Base-by-base conservation (phyloP, 78 protist genomes). In the Dictyostelium brefeldianum region DNA sequence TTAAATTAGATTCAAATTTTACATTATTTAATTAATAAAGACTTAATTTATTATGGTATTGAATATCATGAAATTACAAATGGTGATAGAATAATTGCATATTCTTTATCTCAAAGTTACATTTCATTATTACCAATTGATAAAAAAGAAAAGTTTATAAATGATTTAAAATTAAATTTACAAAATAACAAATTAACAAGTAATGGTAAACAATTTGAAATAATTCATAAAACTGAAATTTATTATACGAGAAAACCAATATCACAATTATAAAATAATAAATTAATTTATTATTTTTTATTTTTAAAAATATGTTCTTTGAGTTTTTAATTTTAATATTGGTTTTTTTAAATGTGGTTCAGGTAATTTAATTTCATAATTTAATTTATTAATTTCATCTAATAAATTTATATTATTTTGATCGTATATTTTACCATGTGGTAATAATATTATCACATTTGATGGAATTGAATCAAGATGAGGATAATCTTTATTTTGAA, bases 121-220 rank as follows among this genome's bases (percentile, higher is more conserved):
- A 71, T 71, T 9, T 71, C 78, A 15, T 6, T 71, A 20, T 46
- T 71, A 46, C 78, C 78, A 36, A n/a, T 43, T 25, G 56, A 71
- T 4, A 71, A 71, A 71, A 71, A 71, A 20, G n/a, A 51, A 51
- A 51, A 14, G n/a, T 51, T 51, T 51, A 51, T 51, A 51, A 53
- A 71, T 17, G 18, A 43, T 14, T 46, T 71, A 46, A 17, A 71
- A 71, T 4, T 14, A 6, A 25, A 25, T 22, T 17, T 71, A 46
- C 4, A 71, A 46, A 71, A 14, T 17, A 11, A 43, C 7, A 48
- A n/a, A 71, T 7, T 14, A 25, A 31, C 75, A 7, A 31, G 3
- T 25, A 15, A 67, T 31, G 17, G 17, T 31, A 67, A 67, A 67
- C 56, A 67, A 7, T 67, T 67, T 67, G 29, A 31, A 25, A 20